Evolutionary conservation across 1,284 basidiomycete genomes (phyloP).

Genomic region (Pseudozyma thailandica): DNA sequence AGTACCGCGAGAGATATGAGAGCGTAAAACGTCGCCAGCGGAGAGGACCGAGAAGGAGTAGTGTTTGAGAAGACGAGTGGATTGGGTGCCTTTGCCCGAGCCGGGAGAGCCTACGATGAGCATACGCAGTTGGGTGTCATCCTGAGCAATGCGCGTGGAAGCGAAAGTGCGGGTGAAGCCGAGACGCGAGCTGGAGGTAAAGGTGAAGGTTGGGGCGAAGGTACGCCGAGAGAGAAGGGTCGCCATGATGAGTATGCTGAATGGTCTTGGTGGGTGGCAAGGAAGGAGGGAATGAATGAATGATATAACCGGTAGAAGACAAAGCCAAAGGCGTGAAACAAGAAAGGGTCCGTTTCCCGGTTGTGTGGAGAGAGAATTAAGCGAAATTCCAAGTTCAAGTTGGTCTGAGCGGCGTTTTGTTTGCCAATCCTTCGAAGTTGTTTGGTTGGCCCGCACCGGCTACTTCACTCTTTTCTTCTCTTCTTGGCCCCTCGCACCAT

Average conservation of each 20-base stretch:
- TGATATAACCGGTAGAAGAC: no score
- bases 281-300: no score
- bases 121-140: constrained; percentile 56
- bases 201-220: neutral
- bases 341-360: no score
- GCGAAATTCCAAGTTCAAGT: no score
- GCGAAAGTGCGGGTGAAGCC: constrained; percentile 10
- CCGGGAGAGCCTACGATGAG: constrained; percentile 65
- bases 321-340: no score
- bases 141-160: neutral
- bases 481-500: neutral
- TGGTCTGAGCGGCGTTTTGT: no score
- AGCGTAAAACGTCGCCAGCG: constrained; percentile 63
- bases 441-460: neutral
- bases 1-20: constrained; percentile 55
- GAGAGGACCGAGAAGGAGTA: constrained; percentile 48
- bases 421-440: no score
- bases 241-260: constrained; percentile 2
- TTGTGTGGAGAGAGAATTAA: no score
- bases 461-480: neutral
- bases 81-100: constrained; percentile 66
- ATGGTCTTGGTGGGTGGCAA: neutral
- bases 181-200: neutral
- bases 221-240: neutral
- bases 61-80: constrained; percentile 48